Percentiles rank a stretch among this genome's conserved stretches.
Conservation (phyloP, 2,329 filamentous ascomycete genomes). For the Fusarium pseudoanthophilum region DNA sequence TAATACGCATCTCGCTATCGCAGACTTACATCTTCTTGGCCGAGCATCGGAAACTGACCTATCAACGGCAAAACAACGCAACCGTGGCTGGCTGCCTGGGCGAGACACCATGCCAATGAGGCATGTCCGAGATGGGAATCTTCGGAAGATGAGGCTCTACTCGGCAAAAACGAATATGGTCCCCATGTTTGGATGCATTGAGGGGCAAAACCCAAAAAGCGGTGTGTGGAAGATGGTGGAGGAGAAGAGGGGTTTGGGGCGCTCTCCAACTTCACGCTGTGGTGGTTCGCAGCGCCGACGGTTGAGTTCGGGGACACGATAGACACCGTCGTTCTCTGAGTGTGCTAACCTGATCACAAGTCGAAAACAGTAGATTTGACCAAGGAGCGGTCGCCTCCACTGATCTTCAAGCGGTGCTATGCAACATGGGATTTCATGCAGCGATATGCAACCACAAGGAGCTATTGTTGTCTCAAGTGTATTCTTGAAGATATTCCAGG, state of each 20-base stretch:
- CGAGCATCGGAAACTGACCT: not conserved
- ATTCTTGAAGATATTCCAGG: conserved; percentile 4
- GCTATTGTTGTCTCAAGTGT: conserved; percentile 8
- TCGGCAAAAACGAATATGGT: conserved; percentile 12
- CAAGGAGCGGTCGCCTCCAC: conserved; percentile 21
- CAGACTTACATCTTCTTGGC: conserved; percentile 4
- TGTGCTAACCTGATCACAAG: conserved; percentile 8
- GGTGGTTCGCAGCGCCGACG: conserved; percentile 19
- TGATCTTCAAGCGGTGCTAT: conserved; percentile 40
- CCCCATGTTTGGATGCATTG: conserved; percentile 1
- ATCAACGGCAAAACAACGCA: conserved; percentile 7
- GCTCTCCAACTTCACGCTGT: conserved; percentile 22
- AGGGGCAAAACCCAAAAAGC: conserved; percentile 40
- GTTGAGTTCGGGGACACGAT: conserved; percentile 24
- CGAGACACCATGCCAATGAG: conserved; percentile 4
- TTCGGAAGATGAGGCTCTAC: conserved; percentile 37
- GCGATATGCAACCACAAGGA: conserved; percentile 15
- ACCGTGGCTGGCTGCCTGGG: conserved; percentile 6
- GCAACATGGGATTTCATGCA: conserved; percentile 44
- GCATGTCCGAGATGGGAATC: not conserved
- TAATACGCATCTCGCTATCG: not conserved
- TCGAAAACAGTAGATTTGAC: not conserved
- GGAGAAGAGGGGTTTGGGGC: conserved; percentile 37
- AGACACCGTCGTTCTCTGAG: not conserved
- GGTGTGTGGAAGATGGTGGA: conserved; percentile 42